phyloP scores from a whole-genome alignment of 2,329 filamentous ascomycete species.

The Diaporthe sp. region DNA sequence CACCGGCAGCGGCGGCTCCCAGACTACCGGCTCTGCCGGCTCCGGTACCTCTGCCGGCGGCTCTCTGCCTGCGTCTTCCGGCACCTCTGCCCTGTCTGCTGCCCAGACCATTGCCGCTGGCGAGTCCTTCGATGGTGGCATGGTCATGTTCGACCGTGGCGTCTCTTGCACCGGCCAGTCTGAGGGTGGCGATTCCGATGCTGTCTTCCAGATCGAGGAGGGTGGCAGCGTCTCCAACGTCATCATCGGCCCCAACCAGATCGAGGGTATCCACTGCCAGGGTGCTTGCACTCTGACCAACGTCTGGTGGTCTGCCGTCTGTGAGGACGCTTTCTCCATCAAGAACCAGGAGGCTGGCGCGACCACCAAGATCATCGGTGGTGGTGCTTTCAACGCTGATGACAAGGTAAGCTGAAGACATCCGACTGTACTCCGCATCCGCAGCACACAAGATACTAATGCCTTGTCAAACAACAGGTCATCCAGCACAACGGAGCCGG shows the following conservation, averaged over 20 bases:
- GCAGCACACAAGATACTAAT: neutral
- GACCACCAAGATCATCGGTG: conserved; percentile 55
- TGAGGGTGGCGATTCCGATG: conserved; percentile 51
- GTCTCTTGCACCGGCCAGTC: conserved; percentile 41
- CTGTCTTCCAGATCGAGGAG: conserved; percentile 65
- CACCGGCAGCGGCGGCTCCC: conserved; percentile 17
- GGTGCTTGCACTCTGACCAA: conserved; percentile 58
- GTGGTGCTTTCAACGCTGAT: conserved; percentile 53
- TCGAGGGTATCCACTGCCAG: conserved; percentile 64
- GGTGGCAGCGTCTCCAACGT: conserved; percentile 66
- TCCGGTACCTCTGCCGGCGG: conserved; percentile 23
- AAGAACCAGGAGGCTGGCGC: conserved; percentile 50
- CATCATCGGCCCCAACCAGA: conserved; percentile 64
- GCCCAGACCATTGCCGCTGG: conserved; percentile 40
- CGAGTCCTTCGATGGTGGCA: conserved; percentile 50
- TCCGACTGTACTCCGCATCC: neutral
- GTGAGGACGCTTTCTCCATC: conserved; percentile 55
- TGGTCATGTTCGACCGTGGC: conserved; percentile 48
- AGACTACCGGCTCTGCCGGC: neutral
- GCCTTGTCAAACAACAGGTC: conserved; percentile 40
- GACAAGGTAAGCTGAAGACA: conserved; percentile 48
- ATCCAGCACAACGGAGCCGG: conserved; percentile 57
- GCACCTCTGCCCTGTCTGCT: conserved; percentile 33
- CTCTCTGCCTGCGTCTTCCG: conserved; percentile 37
- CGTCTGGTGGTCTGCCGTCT: conserved; percentile 54